phyloP scores from a whole-genome alignment of 257 asterid species.

The Ophiorrhiza pumila region DNA sequence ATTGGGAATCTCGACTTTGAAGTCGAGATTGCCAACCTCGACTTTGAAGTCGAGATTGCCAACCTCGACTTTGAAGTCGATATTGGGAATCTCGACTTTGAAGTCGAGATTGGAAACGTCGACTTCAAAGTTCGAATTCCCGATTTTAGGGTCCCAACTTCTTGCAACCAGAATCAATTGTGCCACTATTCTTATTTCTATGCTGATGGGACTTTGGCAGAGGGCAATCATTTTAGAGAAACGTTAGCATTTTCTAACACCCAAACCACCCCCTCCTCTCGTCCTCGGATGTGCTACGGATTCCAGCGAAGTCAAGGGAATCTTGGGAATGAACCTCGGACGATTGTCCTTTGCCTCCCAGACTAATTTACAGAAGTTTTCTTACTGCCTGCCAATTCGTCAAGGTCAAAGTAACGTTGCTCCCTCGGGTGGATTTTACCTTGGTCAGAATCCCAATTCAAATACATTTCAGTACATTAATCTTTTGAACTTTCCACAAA shows the following conservation, averaged over 20 bases:
- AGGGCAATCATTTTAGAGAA: constrained; percentile 80
- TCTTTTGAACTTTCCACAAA: constrained; percentile 48
- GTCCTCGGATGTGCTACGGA: constrained; percentile 67
- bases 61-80: no score
- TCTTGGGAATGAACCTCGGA: constrained; percentile 85
- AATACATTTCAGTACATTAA: constrained; percentile 34
- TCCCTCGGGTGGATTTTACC: constrained; percentile 60
- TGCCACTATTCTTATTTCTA: constrained; percentile 84
- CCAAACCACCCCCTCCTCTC: constrained; percentile 66
- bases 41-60: no score
- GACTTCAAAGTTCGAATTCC: no score
- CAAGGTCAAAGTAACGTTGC: constrained; percentile 22
- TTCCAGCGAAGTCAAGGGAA: constrained; percentile 66
- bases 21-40: no score
- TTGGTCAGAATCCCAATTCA: constrained; percentile 70
- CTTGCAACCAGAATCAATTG: constrained; percentile 65
- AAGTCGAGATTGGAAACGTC: no score
- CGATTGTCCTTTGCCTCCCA: constrained; percentile 71
- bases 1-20: no score
- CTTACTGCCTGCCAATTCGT: constrained; percentile 72
- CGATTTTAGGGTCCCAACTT: constrained; percentile 78
- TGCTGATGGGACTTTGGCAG: constrained; percentile 85
- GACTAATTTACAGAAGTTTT: constrained; percentile 54
- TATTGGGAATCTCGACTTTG: no score
- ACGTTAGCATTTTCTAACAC: constrained; percentile 50